Evolutionary conservation across 139 green algal genomes (phyloP).

Genomic region (Picochlorum sp.): DNA sequence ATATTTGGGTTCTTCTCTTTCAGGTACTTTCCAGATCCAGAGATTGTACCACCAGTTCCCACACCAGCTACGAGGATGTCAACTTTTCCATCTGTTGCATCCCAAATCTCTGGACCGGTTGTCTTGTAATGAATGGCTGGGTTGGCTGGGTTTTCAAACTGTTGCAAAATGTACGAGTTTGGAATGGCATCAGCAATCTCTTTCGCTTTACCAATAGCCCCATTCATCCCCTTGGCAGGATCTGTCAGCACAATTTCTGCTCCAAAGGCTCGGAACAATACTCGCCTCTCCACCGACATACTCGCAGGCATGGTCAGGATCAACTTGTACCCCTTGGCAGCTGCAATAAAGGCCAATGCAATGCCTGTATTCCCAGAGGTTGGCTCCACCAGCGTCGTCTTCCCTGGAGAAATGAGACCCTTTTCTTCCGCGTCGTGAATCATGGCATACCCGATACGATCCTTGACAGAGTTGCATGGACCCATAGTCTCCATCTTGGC

Average conservation of each 20-base stretch:
- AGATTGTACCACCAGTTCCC: constrained; percentile 87
- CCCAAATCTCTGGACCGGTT: constrained; percentile 93
- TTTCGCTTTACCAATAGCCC: constrained; percentile 44
- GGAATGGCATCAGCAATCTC: constrained; percentile 44
- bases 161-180: constrained; percentile 56
- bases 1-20: constrained; percentile 64
- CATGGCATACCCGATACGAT: constrained; percentile 63
- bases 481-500: constrained; percentile 86
- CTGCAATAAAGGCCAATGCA: constrained; percentile 90
- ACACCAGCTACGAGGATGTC: constrained; percentile 58
- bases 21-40: constrained; percentile 66
- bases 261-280: constrained; percentile 83
- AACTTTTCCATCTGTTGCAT: constrained; percentile 70
- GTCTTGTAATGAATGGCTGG: constrained; percentile 79
- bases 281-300: constrained; percentile 94
- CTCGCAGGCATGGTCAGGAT: constrained; percentile 95
- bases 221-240: constrained; percentile 72
- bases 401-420: constrained; percentile 79
- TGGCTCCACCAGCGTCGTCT: constrained; percentile 91
- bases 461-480: constrained; percentile 56
- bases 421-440: constrained; percentile 80
- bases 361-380: constrained; percentile 85
- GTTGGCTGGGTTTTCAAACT: constrained; percentile 91
- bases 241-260: constrained; percentile 85
- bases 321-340: constrained; percentile 82